Evolutionary conservation across 805 yeast species (phyloP), one percentile per base, ranked within the genome.

Genomic region (Saccharomycopsis fodiens): DNA sequence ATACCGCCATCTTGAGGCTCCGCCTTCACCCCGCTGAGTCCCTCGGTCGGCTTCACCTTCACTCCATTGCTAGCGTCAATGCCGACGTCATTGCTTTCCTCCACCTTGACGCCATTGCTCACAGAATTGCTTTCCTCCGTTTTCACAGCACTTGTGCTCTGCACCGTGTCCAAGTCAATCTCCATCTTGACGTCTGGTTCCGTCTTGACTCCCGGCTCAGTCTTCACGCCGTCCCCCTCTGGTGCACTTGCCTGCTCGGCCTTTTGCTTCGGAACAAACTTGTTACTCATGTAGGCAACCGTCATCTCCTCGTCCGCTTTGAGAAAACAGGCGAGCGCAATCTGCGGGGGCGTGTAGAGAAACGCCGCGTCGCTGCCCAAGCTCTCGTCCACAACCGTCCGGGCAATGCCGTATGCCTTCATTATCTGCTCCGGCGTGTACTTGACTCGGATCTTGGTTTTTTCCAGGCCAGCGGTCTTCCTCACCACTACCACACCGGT

Each of bases 261-360:
- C 42, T 13, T 36, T 17, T 45, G 59, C 39, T 53, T 58, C 23
- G 42, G 34, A 10, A 46, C 52, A 53, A 81, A 81, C 59, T 84
- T 85, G 53, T 73, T 69, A 52, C 73, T 72, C 52, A 91, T 63
- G 62, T 89, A 89, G 51, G 77, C 70, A 45, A 76, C 76, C 2
- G 84, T 75, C 32, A 85, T 63, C 20, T 72, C 75, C 51, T 72
- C 77, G 61, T 87, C 85, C 12, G 72, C 76, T 44, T 73, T 70
- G 64, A 82, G 76, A 58, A 89, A 69, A 13, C 93, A 86, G 0
- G 96, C 93, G 43, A 93, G 67, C 1, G 97, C 96, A 25, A 93
- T 85, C 58, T 93, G 98, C 1, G 97, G 96, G 1, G 99, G 99
- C 0, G 97, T 81, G 63, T 66, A 91, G 30, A 78, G 66, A 55